Evolutionary conservation across 2,329 filamentous ascomycete genomes (phyloP), one percentile per base, ranked within the genome.

Genomic region (Cercospora nicotianae): DNA sequence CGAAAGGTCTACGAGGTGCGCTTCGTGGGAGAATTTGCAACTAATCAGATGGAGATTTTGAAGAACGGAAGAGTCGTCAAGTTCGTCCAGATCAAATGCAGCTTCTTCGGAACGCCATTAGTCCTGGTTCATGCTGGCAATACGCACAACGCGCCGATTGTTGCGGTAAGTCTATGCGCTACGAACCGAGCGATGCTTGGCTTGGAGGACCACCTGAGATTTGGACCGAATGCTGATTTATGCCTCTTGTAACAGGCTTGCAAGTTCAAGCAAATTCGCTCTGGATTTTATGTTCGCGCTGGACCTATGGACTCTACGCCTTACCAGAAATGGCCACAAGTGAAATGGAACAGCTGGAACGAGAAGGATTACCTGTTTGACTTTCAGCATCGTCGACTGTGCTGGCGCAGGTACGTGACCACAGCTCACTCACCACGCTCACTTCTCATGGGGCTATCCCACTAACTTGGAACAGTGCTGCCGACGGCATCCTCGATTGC

Each of bases 191-290:
- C 16, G n/a, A 42, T 2, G 36, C 36, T 42, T n/a, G 36, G 16
- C 16, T 42, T n/a, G 16, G 36, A 42, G 1, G 4, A n/a, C 3
- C 23, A n/a, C 9, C 9, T 0, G 23, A 57, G 3, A 18, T 31
- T 28, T n/a, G 53, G 5, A 36, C 16, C 28, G 16, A 8, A 8
- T 23, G 16, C 55, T 59, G 8, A 59, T 8, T 0, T 20, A 18
- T 36, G n/a, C n/a, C 23, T 28, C n/a, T 12, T 36, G 8, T 23
- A 12, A 5, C 12, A 59, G 55, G 55, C 55, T 12, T 59, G 55
- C 55, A 59, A 59, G n/a, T 59, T 36, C n/a, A 59, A 59, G 30
- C 55, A 59, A 30, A 59, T 59, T 23, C 55, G 55, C 28, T 59
- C 55, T 3, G 55, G 55, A 12, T 59, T 59, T 20, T 59, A 59